Base-by-base conservation (phyloP, 495 filamentous ascomycete species). In the Penicillium egyptiacum region DNA sequence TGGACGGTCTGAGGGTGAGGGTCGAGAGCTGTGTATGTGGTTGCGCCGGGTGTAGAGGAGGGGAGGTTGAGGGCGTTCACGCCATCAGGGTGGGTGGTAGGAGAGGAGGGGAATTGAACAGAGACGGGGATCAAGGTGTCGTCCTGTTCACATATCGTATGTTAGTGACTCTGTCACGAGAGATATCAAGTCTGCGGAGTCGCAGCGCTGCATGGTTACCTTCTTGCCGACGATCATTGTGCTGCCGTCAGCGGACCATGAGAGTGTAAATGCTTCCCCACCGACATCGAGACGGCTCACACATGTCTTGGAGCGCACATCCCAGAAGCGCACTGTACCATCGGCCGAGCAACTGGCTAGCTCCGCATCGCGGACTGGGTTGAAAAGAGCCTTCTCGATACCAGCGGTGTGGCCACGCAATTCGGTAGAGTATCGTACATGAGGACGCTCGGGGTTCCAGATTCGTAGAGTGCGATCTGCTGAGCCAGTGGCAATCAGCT, bases 281-380 rank as follows among this genome's bases (percentile, higher is more conserved):
- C 87, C 85, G n/a, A 89, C 83, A 68, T 89, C 90, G 2, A 92
- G 77, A 57, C 88, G 88, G 62, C 90, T 91, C 35, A 90, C 81
- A 52, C 88, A 90, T 5, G 74, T 81, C 70, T 91, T 93, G 22
- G 83, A 89, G 59, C 92, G 81, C 17, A 96, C 90, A 68, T 98
- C 95, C 94, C 94, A 98, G 60, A 98, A 86, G 57, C 88, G 85
- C 57, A 96, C 88, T 16, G 88, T 86, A 1, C 92, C 92, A 70
- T 98, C 94, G 11, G 78, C 81, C 22, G 89, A 89, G 59, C 91
- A 86, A 62, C 90, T 96, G 40, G 89, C 92, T 5, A 98, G 75
- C 70, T 96, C 91, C 6, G 89, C 88, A 60, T 97, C 92, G 61
- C 88, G 90, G 6, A 83, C 82, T 3, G 94, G 94, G 63, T 96